Evolutionary conservation across 176 grass and related monocot genomes (phyloP).

Genomic region (Avena atlantica): DNA sequence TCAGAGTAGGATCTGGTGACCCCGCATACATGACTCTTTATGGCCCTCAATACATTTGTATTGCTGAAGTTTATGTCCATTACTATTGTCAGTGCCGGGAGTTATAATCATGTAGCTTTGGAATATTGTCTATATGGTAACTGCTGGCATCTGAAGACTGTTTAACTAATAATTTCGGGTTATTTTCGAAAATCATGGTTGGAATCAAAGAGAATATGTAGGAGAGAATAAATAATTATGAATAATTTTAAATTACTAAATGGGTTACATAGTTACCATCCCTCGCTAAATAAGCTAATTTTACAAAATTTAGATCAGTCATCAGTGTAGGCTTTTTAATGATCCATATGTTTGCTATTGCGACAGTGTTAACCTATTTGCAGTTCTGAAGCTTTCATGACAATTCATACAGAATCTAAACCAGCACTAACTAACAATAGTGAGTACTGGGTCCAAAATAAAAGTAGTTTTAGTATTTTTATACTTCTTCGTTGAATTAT

Average conservation of each 20-base stretch:
- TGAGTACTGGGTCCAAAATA: neutral
- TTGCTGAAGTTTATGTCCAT: too few species aligned
- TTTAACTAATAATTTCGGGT: neutral
- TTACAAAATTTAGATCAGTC: neutral
- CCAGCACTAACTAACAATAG: neutral
- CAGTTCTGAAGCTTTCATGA: neutral
- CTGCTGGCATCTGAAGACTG: too few species aligned
- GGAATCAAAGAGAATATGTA: neutral
- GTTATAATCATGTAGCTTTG: too few species aligned
- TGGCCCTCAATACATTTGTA: too few species aligned
- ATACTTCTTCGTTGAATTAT: neutral
- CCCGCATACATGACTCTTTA: too few species aligned
- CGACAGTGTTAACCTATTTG: neutral
- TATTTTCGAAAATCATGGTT: neutral
- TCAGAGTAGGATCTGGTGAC: too few species aligned
- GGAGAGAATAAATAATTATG: neutral
- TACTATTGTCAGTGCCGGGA: too few species aligned
- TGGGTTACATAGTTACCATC: neutral
- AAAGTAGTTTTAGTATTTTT: neutral
- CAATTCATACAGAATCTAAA: neutral
- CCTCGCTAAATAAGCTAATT: neutral
- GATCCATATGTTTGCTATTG: neutral
- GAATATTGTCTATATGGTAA: too few species aligned
- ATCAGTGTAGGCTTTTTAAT: neutral
- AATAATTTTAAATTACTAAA: neutral